Evolutionary conservation across 2,329 filamentous ascomycete genomes (phyloP), one percentile per base, ranked within the genome.

Genomic region (Pseudocercospora cruenta): DNA sequence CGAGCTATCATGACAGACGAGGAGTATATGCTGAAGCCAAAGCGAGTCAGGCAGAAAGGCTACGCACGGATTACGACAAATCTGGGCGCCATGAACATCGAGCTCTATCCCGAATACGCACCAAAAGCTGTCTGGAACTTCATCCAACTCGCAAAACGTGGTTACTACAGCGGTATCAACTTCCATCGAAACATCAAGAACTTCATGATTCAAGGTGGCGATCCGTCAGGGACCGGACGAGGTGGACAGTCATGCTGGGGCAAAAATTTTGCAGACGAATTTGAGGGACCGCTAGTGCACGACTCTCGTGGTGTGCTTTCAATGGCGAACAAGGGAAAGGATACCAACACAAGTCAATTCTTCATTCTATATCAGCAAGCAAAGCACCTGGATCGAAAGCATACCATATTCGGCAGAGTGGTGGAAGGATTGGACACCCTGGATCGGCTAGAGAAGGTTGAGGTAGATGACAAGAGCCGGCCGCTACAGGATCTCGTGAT

Each of bases 251-350:
- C 91, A 74, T 89, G 96, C 67, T 99, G 95, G 95, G 92, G 92
- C 65, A 96, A 96, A 80, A 92, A 93, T 67, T 99, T 99, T 75
- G 85, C 90, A 61, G 95, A 99, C 78, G 95, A 99, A 77, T 90
- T 98, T 69, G 93, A 97, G 16, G 93, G 94, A 0, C 93, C 94
- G 0, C 80, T 93, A 47, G 91, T 90, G n/a, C 95, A 99, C 74
- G 90, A 93, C 75, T 82, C 85, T 0, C 85, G 94, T 28, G 95
- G 95, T 12, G 87, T 94, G 0, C 76, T 96, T 26, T 93, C 90
- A 71, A 99, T 99, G 95, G 95, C 95, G 47, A 99, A 99, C 80
- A 99, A 99, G 78, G 95, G 95, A 65, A 97, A 97, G 76, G 94
- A 97, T 76, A 98, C 94, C 22, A 99, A 99, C 80, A 95, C 92